Conservation (phyloP, 2,329 filamentous ascomycete species). For the Fusarium sp. region DNA sequence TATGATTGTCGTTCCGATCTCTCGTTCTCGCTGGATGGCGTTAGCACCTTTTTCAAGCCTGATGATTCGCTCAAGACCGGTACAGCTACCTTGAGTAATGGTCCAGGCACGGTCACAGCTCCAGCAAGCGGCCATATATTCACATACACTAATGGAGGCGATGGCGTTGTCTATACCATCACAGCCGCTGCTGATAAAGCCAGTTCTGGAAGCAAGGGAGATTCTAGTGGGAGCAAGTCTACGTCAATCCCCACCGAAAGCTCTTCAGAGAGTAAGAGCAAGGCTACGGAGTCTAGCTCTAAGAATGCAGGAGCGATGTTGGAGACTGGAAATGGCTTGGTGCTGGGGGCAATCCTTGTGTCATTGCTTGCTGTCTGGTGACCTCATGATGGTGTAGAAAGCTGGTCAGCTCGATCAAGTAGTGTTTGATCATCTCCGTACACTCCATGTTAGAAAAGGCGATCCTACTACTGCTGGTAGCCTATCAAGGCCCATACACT, state of each 20-base stretch:
- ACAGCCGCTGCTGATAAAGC: not conserved
- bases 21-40: not conserved
- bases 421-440: not conserved
- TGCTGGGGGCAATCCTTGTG: not conserved
- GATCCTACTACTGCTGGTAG: not conserved
- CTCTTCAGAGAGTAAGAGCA: not conserved
- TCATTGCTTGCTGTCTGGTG: not conserved
- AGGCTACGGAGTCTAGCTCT: not conserved
- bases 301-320: not conserved
- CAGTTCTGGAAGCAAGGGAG: not conserved
- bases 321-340: not conserved
- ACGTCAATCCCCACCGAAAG: not conserved
- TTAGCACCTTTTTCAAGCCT: not conserved
- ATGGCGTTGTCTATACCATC: not conserved
- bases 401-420: not conserved
- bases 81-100: not conserved
- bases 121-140: not conserved
- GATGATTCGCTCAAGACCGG: not conserved
- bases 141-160: not conserved
- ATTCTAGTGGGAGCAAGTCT: not conserved
- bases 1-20: not conserved
- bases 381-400: not conserved
- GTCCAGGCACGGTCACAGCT: not conserved
- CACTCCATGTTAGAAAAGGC: not conserved
- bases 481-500: not conserved